Evolutionary conservation across 768 basidiomycete species (phyloP).

Genomic region (Trametes cingulata): DNA sequence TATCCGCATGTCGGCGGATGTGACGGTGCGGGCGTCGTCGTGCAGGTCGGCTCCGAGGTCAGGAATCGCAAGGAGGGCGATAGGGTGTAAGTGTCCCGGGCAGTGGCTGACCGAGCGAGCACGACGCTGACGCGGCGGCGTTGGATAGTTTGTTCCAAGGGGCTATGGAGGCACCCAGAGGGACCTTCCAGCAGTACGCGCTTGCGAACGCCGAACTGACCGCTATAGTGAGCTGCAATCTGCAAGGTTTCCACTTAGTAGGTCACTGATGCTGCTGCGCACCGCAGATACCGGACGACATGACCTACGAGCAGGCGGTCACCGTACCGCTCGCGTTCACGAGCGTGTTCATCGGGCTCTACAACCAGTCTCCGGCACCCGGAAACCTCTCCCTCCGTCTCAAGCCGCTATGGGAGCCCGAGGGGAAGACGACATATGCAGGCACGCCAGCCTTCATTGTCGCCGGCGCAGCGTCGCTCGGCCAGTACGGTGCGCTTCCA

Average conservation of each 20-base stretch:
- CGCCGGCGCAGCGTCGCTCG: conserved; percentile 25
- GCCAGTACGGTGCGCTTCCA: conserved; percentile 23
- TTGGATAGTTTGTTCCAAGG: conserved; percentile 24
- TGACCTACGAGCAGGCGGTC: conserved; percentile 32
- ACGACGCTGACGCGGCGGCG: too few species aligned
- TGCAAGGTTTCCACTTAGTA: too few species aligned
- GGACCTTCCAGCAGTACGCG: conserved; percentile 30
- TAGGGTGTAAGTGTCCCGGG: conserved; percentile 32
- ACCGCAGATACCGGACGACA: conserved; percentile 27
- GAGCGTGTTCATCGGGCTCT: background rate
- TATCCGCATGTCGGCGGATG: conserved; percentile 41
- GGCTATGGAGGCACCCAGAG: background rate
- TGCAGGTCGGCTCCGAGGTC: conserved; percentile 41
- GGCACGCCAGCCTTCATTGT: conserved; percentile 4
- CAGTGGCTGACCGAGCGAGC: too few species aligned
- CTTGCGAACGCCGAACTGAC: conserved; percentile 26
- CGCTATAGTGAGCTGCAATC: conserved; percentile 18
- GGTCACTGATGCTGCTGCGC: too few species aligned
- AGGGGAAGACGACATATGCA: conserved; percentile 12
- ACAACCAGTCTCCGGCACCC: background rate
- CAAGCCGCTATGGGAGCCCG: conserved; percentile 15
- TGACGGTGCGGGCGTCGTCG: conserved; percentile 43
- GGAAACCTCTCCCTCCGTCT: conserved; percentile 3
- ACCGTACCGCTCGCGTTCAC: conserved; percentile 31
- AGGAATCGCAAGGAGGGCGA: conserved; percentile 40